Conservation (phyloP, 345 rosid species). For the Lumnitzera racemosa region DNA sequence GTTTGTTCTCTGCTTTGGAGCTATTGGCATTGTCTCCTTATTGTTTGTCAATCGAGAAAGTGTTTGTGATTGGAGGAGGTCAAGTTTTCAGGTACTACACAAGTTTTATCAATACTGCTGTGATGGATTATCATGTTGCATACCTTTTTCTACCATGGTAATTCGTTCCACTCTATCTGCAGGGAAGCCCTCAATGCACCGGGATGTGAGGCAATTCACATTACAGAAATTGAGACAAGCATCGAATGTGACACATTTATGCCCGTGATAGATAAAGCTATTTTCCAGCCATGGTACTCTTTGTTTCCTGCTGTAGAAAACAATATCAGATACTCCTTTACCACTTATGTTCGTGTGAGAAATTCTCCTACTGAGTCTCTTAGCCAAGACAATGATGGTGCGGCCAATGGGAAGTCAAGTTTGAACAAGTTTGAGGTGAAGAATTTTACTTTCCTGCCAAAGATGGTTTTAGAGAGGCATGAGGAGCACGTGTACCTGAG, state of each 20-base stretch:
- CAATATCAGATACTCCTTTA: slow-evolving; percentile 47
- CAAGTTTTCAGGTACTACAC: slow-evolving; percentile 54
- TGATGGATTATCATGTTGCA: background rate
- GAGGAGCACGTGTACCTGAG: slow-evolving; percentile 68
- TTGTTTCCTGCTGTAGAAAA: slow-evolving; percentile 71
- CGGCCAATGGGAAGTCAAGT: slow-evolving; percentile 22
- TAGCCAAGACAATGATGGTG: slow-evolving; percentile 20
- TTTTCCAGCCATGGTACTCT: slow-evolving; percentile 82
- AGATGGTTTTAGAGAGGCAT: slow-evolving; percentile 61
- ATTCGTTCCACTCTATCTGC: slow-evolving; percentile 14
- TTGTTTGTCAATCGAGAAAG: slow-evolving; percentile 82
- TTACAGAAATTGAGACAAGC: slow-evolving; percentile 70
- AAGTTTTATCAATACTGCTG: slow-evolving; percentile 1
- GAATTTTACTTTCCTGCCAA: slow-evolving; percentile 62
- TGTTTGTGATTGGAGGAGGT: slow-evolving; percentile 89
- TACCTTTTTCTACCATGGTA: background rate
- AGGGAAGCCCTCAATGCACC: slow-evolving; percentile 78
- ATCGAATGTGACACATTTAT: slow-evolving; percentile 88
- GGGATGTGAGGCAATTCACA: slow-evolving; percentile 79
- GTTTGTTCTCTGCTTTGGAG: slow-evolving; percentile 71
- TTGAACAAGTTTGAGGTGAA: slow-evolving; percentile 43
- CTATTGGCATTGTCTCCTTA: slow-evolving; percentile 74
- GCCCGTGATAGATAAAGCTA: slow-evolving; percentile 55
- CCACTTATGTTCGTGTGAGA: slow-evolving; percentile 71
- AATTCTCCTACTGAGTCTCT: slow-evolving; percentile 28